Evolutionary conservation across 2,329 filamentous ascomycete genomes (phyloP).

Genomic region (Aspergillus awamori): DNA sequence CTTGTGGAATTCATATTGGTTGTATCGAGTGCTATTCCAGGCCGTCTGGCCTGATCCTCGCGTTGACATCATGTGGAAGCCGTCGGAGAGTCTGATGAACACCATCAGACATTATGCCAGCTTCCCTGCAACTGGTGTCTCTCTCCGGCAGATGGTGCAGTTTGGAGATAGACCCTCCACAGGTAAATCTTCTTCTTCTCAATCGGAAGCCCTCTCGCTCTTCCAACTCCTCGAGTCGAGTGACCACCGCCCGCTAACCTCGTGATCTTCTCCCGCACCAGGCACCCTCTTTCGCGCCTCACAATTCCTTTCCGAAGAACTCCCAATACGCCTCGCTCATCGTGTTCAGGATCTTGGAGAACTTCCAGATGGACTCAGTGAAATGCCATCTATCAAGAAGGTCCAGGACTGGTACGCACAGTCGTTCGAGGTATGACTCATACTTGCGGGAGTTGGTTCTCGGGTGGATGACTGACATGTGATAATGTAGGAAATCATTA

Average conservation of each 20-base stretch:
- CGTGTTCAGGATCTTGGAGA: slow-evolving; percentile 91
- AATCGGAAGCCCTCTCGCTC: background rate
- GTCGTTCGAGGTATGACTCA: slow-evolving; percentile 83
- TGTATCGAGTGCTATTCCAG: slow-evolving; percentile 20
- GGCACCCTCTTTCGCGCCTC: slow-evolving; percentile 96
- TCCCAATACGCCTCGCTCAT: slow-evolving; percentile 94
- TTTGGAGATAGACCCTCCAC: slow-evolving; percentile 93
- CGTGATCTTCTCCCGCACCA: slow-evolving; percentile 39
- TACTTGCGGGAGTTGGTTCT: slow-evolving; percentile 6
- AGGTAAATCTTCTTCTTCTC: slow-evolving; percentile 56
- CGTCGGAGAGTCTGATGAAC: slow-evolving; percentile 86
- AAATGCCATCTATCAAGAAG: slow-evolving; percentile 94
- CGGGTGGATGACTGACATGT: slow-evolving; percentile 26
- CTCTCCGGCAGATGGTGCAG: slow-evolving; percentile 97
- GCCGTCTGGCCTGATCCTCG: slow-evolving; percentile 32
- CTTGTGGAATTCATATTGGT: background rate
- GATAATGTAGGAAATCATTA: slow-evolving; percentile 75
- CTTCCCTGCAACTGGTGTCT: slow-evolving; percentile 95
- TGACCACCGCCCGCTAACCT: slow-evolving; percentile 20
- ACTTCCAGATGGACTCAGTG: slow-evolving; percentile 91
- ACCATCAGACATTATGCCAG: slow-evolving; percentile 96
- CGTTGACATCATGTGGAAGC: slow-evolving; percentile 77
- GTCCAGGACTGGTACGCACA: slow-evolving; percentile 99
- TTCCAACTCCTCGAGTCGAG: slow-evolving; percentile 10
- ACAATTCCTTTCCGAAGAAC: slow-evolving; percentile 96